A percentile compares a stretch with the other conserved stretches of the same genome.
Evolutionary conservation across 2,329 filamentous ascomycete species (phyloP).

Genomic region (Lanzia echinophila): DNA sequence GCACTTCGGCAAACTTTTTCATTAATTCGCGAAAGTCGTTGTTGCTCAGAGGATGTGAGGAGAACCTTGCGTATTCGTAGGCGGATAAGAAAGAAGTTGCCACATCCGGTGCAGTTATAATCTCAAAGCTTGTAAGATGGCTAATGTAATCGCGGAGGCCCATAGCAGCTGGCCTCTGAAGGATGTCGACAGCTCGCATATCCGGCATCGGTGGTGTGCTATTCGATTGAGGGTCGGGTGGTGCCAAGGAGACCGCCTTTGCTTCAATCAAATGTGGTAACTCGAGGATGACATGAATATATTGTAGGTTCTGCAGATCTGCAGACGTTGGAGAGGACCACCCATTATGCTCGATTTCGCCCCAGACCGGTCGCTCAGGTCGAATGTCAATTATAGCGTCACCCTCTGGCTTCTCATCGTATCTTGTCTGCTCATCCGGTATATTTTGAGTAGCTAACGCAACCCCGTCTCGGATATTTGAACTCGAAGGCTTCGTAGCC

Average conservation of each 20-base stretch:
- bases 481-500: constrained; percentile 25
- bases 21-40: constrained; percentile 70
- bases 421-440: constrained; percentile 6
- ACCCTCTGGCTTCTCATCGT: constrained; percentile 10
- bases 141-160: constrained; percentile 72
- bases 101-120: constrained; percentile 49
- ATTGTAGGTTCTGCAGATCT: constrained; percentile 76
- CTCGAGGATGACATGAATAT: constrained; percentile 72
- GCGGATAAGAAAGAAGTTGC: constrained; percentile 58
- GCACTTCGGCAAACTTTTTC: constrained; percentile 73
- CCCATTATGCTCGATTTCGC: constrained; percentile 74
- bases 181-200: constrained; percentile 58
- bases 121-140: constrained; percentile 60
- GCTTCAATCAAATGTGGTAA: constrained; percentile 87
- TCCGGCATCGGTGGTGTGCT: constrained; percentile 47
- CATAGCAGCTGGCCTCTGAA: constrained; percentile 66
- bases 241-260: constrained; percentile 81
- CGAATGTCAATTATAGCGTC: constrained; percentile 19
- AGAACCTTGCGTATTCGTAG: constrained; percentile 86
- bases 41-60: constrained; percentile 60
- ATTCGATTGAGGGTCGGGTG: constrained; percentile 40
- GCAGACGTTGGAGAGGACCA: constrained; percentile 76
- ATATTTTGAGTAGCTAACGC: constrained; percentile 12
- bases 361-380: constrained; percentile 52
- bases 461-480: constrained; percentile 25